Evolutionary conservation across 306 rosid species (phyloP).

Genomic region (Pachyrhizus erosus): DNA sequence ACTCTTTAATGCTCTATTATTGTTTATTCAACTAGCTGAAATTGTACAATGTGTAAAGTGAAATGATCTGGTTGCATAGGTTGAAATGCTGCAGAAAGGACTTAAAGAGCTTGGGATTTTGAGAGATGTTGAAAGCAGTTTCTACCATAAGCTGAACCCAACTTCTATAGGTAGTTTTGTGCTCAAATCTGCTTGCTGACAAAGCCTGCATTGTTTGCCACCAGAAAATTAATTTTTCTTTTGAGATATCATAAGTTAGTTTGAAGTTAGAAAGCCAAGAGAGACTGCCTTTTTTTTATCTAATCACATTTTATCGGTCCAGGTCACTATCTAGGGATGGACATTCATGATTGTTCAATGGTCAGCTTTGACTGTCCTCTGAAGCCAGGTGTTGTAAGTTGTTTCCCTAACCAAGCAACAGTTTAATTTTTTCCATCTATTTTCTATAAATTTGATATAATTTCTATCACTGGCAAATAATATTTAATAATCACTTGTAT

Average conservation of each 20-base stretch:
- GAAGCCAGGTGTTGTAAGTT: conserved; percentile 98
- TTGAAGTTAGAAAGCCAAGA: conserved; percentile 32
- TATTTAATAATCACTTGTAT: neutral
- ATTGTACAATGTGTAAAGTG: conserved; percentile 24
- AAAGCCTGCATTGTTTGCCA: conserved; percentile 8
- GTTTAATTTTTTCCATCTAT: conserved; percentile 11
- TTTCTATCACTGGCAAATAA: neutral
- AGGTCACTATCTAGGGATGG: conserved; percentile 98
- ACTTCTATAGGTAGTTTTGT: conserved; percentile 80
- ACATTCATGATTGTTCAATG: conserved; percentile 84
- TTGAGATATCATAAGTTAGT: conserved; percentile 12
- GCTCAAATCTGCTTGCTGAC: conserved; percentile 23
- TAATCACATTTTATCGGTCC: conserved; percentile 39
- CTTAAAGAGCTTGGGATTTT: conserved; percentile 81
- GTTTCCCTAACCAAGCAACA: conserved; percentile 41
- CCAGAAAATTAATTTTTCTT: conserved; percentile 9
- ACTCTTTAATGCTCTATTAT: neutral
- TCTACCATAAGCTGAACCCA: conserved; percentile 87
- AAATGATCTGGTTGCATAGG: conserved; percentile 57
- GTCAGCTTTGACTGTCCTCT: conserved; percentile 67
- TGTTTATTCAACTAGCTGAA: conserved; percentile 35
- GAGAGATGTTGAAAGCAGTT: conserved; percentile 57
- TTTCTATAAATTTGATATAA: conserved; percentile 35
- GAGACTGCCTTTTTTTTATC: conserved; percentile 16
- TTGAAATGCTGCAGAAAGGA: conserved; percentile 79